Evolutionary conservation across 495 filamentous ascomycete species (phyloP), one percentile per base, ranked within the genome.

Genomic region (Lasiosphaeria hispida): DNA sequence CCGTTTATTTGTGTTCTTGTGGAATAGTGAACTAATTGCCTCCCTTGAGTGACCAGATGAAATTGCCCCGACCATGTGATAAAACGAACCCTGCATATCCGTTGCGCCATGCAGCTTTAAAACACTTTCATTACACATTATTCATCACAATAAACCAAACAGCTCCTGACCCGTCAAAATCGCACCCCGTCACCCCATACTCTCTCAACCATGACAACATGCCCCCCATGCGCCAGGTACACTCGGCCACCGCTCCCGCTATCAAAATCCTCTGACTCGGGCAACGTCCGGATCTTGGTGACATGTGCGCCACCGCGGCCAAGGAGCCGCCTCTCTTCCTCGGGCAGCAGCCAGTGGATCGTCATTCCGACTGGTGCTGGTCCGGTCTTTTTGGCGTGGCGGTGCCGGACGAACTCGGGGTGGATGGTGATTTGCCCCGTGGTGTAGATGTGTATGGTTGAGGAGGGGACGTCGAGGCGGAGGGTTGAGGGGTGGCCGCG

Each of bases 391-490:
- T 1, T 18, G 14, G 8, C 14, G 49, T 3, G 49, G 9, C n/a
- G 40, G 17, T 17, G 10, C 0, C n/a, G 40, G 33, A 13, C 47
- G 42, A 36, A 48, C 3, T 23, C 11, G 7, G 53, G 53, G 34
- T 55, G 15, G 15, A 55, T 30, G 8, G 41, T 45, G 8, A 55
- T n/a, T 10, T 30, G n/a, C 8, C 53, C 53, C 7, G 53, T 47
- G 19, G 53, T 55, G 17, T 55, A 55, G 33, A 30, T 30, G 51
- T 18, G 47, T 8, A 9, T 13, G 13, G 4, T n/a, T 0, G 11
- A 1, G 2, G 53, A 38, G 4, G 53, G 41, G 33, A 45, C 14
- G 14, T 55, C 41, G 10, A 55, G 42, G 10, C 53, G 53, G 42
- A 47, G 53, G n/a, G 43, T 39, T 0, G 9, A 10, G 41, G 33